These are phyloP conservation scores for Oryza glumipatula DNA, from an alignment of 176 grass and related monocot genomes.

Conservation along the genomic window DNA sequence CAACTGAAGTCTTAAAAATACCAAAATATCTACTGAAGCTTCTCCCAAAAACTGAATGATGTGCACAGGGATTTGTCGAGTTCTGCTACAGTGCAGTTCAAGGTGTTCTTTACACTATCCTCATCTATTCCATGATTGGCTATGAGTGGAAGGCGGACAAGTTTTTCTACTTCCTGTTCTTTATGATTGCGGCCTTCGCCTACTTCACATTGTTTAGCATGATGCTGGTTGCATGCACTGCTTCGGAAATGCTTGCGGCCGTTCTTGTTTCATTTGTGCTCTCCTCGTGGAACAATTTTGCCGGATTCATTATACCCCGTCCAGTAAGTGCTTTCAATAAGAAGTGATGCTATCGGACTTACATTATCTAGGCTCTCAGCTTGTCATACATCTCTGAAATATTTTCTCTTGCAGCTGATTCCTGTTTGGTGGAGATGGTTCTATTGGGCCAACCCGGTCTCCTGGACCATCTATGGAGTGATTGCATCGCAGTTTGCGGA, in stretches of 20 bases:
- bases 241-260: slow-evolving; percentile 47
- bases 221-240: slow-evolving; percentile 63
- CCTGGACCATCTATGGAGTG: slow-evolving; percentile 67
- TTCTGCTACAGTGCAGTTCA: slow-evolving; percentile 52
- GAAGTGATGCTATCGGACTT: background rate
- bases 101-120: slow-evolving; percentile 47
- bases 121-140: slow-evolving; percentile 64
- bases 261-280: slow-evolving; percentile 48
- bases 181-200: slow-evolving; percentile 44
- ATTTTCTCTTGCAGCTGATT: slow-evolving; percentile 43
- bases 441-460: slow-evolving; percentile 69
- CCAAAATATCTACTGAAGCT: background rate
- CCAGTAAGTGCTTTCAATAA: slow-evolving; percentile 43
- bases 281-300: slow-evolving; percentile 62
- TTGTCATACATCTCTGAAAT: background rate
- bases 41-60: slow-evolving; percentile 24
- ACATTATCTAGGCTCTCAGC: too few species aligned
- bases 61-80: slow-evolving; percentile 53
- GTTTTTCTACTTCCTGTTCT: slow-evolving; percentile 69
- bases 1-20: background rate
- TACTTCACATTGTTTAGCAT: slow-evolving; percentile 60
- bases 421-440: slow-evolving; percentile 87
- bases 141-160: slow-evolving; percentile 47
- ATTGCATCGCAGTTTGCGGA: slow-evolving; percentile 54
- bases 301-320: slow-evolving; percentile 59